These are phyloP conservation scores for Ramalina intermedia DNA, from an alignment of 495 filamentous ascomycete genomes.

Conservation along the genomic window DNA sequence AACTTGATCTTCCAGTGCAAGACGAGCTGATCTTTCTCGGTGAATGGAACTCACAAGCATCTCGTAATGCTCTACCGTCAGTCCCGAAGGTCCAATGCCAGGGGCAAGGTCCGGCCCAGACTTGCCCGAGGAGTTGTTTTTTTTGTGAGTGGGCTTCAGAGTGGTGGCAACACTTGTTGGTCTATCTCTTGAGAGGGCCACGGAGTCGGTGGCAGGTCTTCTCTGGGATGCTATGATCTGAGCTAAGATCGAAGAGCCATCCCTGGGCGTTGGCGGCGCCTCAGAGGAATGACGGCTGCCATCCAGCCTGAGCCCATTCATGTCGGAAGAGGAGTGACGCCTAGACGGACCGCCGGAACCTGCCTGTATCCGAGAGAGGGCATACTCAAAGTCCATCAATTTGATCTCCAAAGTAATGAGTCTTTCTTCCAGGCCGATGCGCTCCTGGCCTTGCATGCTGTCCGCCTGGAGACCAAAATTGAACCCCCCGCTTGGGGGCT, in stretches of 20 bases:
- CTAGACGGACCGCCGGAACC: slow-evolving; percentile 2
- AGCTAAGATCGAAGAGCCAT: slow-evolving; percentile 4
- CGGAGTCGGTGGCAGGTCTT: background rate
- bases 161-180: slow-evolving; percentile 15
- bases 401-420: slow-evolving; percentile 40
- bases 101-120: slow-evolving; percentile 5
- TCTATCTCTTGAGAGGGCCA: slow-evolving; percentile 1
- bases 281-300: slow-evolving; percentile 6
- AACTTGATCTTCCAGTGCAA: slow-evolving; percentile 38
- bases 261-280: background rate
- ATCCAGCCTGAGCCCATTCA: background rate
- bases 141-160: slow-evolving; percentile 6
- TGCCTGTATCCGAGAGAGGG: slow-evolving; percentile 37
- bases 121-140: background rate
- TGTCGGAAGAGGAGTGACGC: slow-evolving; percentile 3
- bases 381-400: slow-evolving; percentile 40
- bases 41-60: slow-evolving; percentile 39
- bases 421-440: slow-evolving; percentile 34
- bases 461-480: slow-evolving; percentile 30
- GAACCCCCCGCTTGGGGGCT: slow-evolving; percentile 22
- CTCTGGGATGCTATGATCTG: slow-evolving; percentile 6
- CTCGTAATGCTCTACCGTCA: slow-evolving; percentile 44
- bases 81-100: slow-evolving; percentile 14
- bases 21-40: slow-evolving; percentile 39
- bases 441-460: slow-evolving; percentile 32